phyloP scores from a whole-genome alignment of 495 filamentous ascomycete genomes.

The Astrothelium subdiscretum region DNA sequence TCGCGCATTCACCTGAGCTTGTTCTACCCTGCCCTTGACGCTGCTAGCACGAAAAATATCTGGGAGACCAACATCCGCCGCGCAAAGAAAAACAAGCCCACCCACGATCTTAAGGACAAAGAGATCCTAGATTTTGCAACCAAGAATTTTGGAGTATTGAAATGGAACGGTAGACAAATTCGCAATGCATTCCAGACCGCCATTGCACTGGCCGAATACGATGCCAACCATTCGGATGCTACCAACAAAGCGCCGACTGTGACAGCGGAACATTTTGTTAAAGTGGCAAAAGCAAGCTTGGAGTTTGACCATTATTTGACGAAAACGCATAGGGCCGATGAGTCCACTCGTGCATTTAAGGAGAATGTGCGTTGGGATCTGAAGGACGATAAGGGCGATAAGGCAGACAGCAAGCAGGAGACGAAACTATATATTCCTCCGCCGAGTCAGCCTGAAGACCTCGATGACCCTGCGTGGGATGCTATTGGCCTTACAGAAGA shows the following conservation, averaged over 20 bases:
- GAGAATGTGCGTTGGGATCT: background rate
- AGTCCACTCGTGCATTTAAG: background rate
- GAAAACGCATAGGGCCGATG: background rate
- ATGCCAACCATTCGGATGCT: background rate
- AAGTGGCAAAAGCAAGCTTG: background rate
- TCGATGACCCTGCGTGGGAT: background rate
- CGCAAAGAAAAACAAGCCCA: background rate
- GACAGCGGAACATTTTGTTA: background rate
- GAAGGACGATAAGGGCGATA: background rate
- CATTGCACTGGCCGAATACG: constrained; percentile 9
- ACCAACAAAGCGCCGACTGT: background rate
- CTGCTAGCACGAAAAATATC: background rate
- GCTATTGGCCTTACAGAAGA: background rate
- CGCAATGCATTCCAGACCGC: constrained; percentile 20
- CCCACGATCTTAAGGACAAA: background rate
- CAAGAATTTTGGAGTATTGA: background rate
- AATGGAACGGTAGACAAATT: constrained; percentile 9
- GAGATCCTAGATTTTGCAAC: background rate
- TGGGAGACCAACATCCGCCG: background rate
- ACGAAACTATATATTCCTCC: background rate
- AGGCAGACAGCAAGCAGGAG: background rate
- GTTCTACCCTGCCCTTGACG: constrained; percentile 25
- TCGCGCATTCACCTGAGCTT: constrained; percentile 35
- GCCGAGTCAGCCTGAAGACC: background rate
- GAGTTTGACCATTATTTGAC: background rate